These are phyloP conservation scores for Ascoidea asiatica DNA, from an alignment of 805 yeast genomes.

Conservation along the genomic window DNA sequence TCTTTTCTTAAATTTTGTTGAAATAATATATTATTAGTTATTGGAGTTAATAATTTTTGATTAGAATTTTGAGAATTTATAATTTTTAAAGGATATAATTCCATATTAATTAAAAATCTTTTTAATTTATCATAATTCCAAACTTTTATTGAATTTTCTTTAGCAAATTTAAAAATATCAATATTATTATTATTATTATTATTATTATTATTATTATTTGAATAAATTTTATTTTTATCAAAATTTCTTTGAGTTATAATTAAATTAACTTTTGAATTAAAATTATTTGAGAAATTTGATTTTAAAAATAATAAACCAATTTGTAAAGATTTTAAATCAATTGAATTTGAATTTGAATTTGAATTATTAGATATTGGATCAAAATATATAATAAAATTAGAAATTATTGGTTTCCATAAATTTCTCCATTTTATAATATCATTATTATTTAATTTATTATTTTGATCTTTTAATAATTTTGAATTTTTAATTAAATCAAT, in stretches of 20 bases:
- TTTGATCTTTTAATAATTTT: no score
- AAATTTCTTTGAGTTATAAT: constrained; percentile 57
- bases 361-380: no score
- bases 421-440: not conserved
- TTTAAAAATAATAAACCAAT: no score
- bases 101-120: not conserved
- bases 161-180: not conserved
- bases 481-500: not conserved
- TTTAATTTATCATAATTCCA: constrained; percentile 29
- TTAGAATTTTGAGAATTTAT: not conserved
- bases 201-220: constrained; percentile 2
- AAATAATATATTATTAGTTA: not conserved
- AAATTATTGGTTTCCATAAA: not conserved
- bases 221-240: constrained; percentile 25
- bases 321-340: no score
- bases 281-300: no score
- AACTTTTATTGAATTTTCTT: constrained; percentile 37
- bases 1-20: not conserved
- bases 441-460: no score
- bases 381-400: not conserved
- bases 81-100: not conserved
- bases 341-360: no score
- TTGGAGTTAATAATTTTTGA: not conserved
- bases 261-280: constrained; percentile 65
- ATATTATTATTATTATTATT: no score